These are phyloP conservation scores for Cladosporium sp. DNA, from an alignment of 2,329 filamentous ascomycete species.

Conservation along the genomic window DNA sequence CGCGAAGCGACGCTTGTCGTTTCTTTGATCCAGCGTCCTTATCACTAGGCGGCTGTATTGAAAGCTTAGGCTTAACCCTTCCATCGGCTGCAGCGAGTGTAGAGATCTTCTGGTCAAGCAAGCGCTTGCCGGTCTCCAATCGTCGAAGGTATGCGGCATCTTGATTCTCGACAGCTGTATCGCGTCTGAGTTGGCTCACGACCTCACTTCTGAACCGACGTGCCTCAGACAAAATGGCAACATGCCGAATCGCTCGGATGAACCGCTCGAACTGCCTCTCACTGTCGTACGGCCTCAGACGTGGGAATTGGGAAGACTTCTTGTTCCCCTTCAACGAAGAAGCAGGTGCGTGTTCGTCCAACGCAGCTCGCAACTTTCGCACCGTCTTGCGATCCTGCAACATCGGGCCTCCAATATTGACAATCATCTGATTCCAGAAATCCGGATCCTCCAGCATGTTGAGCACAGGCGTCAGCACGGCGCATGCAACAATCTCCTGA, in stretches of 20 bases:
- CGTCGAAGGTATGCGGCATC: constrained; percentile 84
- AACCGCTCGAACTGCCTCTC: constrained; percentile 94
- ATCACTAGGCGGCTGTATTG: constrained; percentile 33
- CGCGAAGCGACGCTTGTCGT: constrained; percentile 71
- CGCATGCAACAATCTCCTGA: constrained; percentile 86
- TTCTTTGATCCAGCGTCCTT: constrained; percentile 55
- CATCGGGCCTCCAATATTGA: constrained; percentile 69
- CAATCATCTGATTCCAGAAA: constrained; percentile 95
- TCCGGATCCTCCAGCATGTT: constrained; percentile 83
- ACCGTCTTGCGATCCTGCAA: constrained; percentile 95
- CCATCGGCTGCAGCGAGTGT: constrained; percentile 68
- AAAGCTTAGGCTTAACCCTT: constrained; percentile 32
- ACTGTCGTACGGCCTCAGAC: constrained; percentile 74
- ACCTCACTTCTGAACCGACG: constrained; percentile 89
- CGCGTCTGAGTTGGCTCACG: constrained; percentile 83
- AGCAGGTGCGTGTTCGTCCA: constrained; percentile 92
- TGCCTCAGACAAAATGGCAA: constrained; percentile 88
- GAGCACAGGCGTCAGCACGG: constrained; percentile 79
- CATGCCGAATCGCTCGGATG: constrained; percentile 80
- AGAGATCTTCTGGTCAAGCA: constrained; percentile 84
- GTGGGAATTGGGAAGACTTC: constrained; percentile 62
- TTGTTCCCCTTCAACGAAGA: constrained; percentile 49
- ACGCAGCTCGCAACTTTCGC: constrained; percentile 79
- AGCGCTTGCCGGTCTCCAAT: constrained; percentile 83
- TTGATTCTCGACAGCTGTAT: constrained; percentile 70